Evolutionary conservation across 2,329 filamentous ascomycete species (phyloP).

Genomic region (Cyphellophora attinorum): DNA sequence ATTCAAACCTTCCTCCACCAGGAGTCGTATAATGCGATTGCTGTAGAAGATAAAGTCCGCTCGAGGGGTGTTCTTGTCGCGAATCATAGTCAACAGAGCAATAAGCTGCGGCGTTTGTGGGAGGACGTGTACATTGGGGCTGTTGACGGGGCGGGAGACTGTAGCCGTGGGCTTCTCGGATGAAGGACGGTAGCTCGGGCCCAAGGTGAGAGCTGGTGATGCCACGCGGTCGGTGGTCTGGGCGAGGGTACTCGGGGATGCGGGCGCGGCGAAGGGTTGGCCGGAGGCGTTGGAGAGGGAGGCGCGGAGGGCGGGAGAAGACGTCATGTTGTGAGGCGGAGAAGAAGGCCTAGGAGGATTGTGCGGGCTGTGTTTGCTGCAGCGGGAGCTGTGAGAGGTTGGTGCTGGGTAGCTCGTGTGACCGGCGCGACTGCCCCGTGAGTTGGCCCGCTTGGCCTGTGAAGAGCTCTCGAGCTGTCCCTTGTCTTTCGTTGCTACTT

Average conservation of each 20-base stretch:
- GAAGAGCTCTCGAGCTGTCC: too few species aligned
- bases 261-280: background rate
- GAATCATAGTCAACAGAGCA: slow-evolving; percentile 92
- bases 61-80: slow-evolving; percentile 77
- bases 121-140: slow-evolving; percentile 82
- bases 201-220: slow-evolving; percentile 50
- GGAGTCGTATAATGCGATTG: slow-evolving; percentile 89
- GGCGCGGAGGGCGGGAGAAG: background rate
- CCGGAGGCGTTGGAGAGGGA: background rate
- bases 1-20: slow-evolving; percentile 95
- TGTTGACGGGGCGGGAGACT: slow-evolving; percentile 70
- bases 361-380: too few species aligned
- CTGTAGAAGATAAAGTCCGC: slow-evolving; percentile 99
- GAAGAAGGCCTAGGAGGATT: too few species aligned
- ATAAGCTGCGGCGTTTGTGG: slow-evolving; percentile 94
- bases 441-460: too few species aligned
- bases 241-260: background rate
- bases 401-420: too few species aligned
- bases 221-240: background rate
- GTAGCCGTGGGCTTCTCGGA: slow-evolving; percentile 78
- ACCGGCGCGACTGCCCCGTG: too few species aligned
- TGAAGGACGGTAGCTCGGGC: slow-evolving; percentile 67
- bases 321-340: too few species aligned
- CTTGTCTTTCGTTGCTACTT: too few species aligned
- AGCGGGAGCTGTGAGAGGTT: too few species aligned